Evolutionary conservation across 1,284 basidiomycete species (phyloP).

Genomic region (Leccinum idahoense): DNA sequence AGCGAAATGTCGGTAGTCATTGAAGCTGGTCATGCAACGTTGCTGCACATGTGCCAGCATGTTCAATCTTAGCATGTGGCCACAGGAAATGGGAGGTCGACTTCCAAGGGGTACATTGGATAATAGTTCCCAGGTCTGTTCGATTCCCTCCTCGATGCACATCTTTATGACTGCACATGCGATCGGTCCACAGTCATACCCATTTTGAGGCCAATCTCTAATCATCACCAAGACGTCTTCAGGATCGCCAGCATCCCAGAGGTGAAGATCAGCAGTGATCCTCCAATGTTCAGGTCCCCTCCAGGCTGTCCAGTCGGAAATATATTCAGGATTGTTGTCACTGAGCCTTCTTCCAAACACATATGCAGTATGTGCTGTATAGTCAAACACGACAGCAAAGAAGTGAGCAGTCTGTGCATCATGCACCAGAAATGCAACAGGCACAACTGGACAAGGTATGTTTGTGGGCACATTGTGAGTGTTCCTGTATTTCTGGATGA

Average conservation of each 20-base stretch:
- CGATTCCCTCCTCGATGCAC: slow-evolving; percentile 3
- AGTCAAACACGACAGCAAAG: slow-evolving; percentile 10
- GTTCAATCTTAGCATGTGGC: background rate
- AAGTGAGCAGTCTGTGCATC: background rate
- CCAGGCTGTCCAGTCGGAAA: background rate
- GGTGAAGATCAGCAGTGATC: background rate
- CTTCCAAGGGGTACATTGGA: background rate
- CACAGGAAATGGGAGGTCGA: background rate
- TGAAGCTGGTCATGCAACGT: background rate
- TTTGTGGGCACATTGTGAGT: background rate
- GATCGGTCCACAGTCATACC: slow-evolving; percentile 4
- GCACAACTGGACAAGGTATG: background rate
- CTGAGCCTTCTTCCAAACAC: slow-evolving; percentile 2
- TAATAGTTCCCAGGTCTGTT: background rate
- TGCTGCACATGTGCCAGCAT: slow-evolving; percentile 3
- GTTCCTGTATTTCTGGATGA: background rate
- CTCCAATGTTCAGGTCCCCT: slow-evolving; percentile 4
- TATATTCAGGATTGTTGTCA: too few relatives aligned
- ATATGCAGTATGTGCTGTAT: background rate
- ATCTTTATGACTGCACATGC: slow-evolving; percentile 1
- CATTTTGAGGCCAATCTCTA: slow-evolving; percentile 12
- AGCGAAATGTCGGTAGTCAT: slow-evolving; percentile 6
- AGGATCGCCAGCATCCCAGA: background rate
- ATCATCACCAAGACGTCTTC: background rate
- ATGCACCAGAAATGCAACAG: background rate